Base-by-base conservation (phyloP, 1,284 basidiomycete genomes). In the Moniliella sp. region DNA sequence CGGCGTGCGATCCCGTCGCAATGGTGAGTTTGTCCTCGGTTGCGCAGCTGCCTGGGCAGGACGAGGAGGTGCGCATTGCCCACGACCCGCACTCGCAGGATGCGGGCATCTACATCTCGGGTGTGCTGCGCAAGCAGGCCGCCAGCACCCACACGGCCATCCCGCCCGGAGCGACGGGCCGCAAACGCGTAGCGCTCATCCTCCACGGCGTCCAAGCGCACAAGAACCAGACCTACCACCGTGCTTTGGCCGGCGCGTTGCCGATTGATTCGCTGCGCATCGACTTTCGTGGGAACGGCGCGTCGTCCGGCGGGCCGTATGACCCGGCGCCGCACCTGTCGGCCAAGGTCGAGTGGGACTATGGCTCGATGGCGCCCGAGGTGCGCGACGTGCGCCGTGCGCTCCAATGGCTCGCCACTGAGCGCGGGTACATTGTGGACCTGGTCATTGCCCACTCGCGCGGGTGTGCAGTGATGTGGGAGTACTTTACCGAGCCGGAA, bases 221-320 rank as follows among this genome's bases (percentile, higher is more conserved):
- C 32, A 53, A 53, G 35, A 75, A 82, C 55, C 81, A 81, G 62
- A 61, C 78, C 31, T 80, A 75, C 62, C 75, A 77, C 59, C 74
- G 73, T 46, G 69, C 67, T n/a, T 69, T 81, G 8, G 76, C 74
- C 1, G 53, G 61, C 15, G 65, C 64, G n/a, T 58, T 81, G 4
- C 74, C 76, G 0, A 54, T 77, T 16, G 78, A 81, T 54, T 78
- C 76, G 1, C 78, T 80, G 52, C 69, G 78, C 18, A 79, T 82
- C 50, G 78, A 82, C 52, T 82, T 82, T 61, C 68, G 78, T 8
- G 40, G 35, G 17, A 44, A 44, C 25, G 37, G 29, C 2, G 45
- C 43, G 19, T 41, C 21, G 8, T 7, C 8, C 21, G 21, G 21
- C 8, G n/a, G n/a, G n/a, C n/a, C n/a, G n/a, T n/a, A n/a, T n/a